These are phyloP conservation scores for Dactylellina parvicollis DNA, from an alignment of 2,329 filamentous ascomycete genomes.

Conservation along the genomic window DNA sequence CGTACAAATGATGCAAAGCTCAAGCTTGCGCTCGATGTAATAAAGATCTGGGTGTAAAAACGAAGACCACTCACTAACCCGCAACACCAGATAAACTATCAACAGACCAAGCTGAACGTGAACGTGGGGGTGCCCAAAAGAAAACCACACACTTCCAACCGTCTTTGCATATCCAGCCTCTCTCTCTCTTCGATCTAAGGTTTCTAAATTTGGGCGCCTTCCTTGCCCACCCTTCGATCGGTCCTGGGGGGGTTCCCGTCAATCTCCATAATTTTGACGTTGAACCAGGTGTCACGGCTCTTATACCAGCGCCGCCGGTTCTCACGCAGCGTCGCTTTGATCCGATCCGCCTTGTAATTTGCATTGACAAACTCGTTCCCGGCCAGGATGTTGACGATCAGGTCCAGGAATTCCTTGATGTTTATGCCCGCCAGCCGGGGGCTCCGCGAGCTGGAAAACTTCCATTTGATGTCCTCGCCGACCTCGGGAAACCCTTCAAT, in stretches of 20 bases:
- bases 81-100: no score
- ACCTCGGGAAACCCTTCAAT: neutral
- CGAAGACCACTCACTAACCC: no score
- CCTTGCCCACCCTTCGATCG: no score
- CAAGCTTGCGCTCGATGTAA: no score
- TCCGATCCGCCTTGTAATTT: neutral
- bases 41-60: no score
- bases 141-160: no score
- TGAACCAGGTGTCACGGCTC: neutral
- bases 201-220: no score
- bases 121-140: no score
- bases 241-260: neutral
- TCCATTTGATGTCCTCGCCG: neutral
- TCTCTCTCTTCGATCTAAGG: no score
- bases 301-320: neutral
- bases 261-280: neutral
- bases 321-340: neutral
- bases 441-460: neutral
- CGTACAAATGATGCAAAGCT: no score
- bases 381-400: neutral
- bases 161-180: no score
- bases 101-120: no score
- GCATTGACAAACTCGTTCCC: neutral
- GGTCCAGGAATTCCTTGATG: conserved; percentile 9
- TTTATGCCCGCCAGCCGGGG: neutral